These are phyloP conservation scores for Cochlearia excelsa DNA, from an alignment of 345 rosid species.

Conservation along the genomic window DNA sequence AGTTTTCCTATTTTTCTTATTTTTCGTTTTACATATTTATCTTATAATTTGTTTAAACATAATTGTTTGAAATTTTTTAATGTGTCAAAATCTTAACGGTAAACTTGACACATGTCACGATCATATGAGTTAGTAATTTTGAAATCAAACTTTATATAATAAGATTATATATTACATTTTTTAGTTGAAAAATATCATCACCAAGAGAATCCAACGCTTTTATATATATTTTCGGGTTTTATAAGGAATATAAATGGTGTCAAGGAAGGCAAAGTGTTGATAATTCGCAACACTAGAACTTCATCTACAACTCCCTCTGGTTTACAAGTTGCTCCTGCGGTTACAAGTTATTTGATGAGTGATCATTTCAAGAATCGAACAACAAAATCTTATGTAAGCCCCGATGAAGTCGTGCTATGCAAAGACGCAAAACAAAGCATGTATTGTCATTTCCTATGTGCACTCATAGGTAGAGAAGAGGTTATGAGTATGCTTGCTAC, in stretches of 20 bases:
- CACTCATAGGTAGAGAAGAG: conserved; percentile 46
- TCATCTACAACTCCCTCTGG: background rate
- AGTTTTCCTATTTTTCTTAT: no score
- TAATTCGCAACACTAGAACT: background rate
- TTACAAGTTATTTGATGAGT: background rate
- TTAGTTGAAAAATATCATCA: background rate
- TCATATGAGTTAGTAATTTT: no score
- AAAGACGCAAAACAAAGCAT: conserved; percentile 56
- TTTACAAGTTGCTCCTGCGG: background rate
- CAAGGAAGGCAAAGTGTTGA: background rate
- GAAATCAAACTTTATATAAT: no score
- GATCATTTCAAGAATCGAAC: conserved; percentile 2
- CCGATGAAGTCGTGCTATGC: conserved; percentile 31
- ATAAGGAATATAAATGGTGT: background rate
- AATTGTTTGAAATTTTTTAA: background rate
- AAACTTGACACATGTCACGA: no score
- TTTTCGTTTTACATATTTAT: no score
- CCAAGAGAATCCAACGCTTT: background rate
- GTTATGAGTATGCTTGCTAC: conserved; percentile 48
- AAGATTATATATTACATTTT: no score
- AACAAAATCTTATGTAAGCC: background rate
- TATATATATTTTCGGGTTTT: background rate
- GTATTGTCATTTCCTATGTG: conserved; percentile 63
- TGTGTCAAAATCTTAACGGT: no score
- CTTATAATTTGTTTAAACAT: background rate